Conservation (phyloP, 2,329 filamentous ascomycete genomes). For the Metarhizium anisopliae region DNA sequence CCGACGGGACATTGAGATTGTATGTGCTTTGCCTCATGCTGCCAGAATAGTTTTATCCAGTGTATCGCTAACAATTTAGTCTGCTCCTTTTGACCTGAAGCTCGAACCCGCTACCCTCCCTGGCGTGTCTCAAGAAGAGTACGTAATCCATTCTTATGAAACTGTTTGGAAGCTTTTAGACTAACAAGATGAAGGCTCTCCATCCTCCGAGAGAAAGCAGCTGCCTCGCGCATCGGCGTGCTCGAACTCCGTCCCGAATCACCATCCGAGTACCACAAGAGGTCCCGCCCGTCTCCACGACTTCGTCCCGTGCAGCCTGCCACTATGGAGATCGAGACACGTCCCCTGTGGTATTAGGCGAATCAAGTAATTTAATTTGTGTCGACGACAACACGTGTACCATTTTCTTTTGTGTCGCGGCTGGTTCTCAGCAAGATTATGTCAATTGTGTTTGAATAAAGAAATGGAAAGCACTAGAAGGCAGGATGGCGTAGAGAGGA, state of each 20-base stretch:
- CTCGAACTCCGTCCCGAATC: slow-evolving; percentile 19
- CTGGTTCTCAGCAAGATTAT: neutral
- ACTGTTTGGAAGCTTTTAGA: neutral
- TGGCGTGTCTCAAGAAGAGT: slow-evolving; percentile 52
- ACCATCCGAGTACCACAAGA: slow-evolving; percentile 6
- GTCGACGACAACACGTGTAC: neutral
- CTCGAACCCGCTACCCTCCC: slow-evolving; percentile 43
- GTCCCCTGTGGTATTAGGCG: slow-evolving; percentile 1
- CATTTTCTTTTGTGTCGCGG: neutral
- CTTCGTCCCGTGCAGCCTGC: slow-evolving; percentile 1
- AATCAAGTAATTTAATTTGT: neutral
- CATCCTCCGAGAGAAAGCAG: slow-evolving; percentile 43
- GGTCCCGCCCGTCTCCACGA: slow-evolving; percentile 6
- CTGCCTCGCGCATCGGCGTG: slow-evolving; percentile 38
- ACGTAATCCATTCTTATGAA: slow-evolving; percentile 20
- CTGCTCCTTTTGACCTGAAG: slow-evolving; percentile 50
- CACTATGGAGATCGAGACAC: neutral
- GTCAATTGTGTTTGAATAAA: neutral
- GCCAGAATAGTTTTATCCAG: neutral
- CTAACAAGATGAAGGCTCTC: slow-evolving; percentile 27
- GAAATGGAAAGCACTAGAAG: neutral
- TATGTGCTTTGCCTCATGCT: slow-evolving; percentile 19
- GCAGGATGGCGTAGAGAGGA: neutral
- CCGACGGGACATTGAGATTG: slow-evolving; percentile 36
- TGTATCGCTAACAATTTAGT: slow-evolving; percentile 26